Evolutionary conservation across 2,329 filamentous ascomycete genomes (phyloP).

Genomic region (Fonsecaea monophora): DNA sequence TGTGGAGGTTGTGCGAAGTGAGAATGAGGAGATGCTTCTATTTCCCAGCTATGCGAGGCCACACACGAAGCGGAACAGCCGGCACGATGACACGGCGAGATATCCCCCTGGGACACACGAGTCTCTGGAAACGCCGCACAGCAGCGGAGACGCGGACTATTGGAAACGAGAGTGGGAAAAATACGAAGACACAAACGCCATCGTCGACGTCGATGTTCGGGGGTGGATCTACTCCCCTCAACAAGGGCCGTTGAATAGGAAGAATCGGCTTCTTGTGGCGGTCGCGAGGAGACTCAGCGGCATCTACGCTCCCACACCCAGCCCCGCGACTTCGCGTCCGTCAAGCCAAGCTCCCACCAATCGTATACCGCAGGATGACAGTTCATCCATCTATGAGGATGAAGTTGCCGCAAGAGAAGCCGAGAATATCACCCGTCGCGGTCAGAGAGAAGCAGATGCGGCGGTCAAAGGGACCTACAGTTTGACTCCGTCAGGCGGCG

Average conservation of each 20-base stretch:
- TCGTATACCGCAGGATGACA: slow-evolving; percentile 50
- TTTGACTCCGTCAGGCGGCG: slow-evolving; percentile 51
- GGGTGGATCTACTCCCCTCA: slow-evolving; percentile 95
- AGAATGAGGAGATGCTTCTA: slow-evolving; percentile 89
- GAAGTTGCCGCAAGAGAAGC: slow-evolving; percentile 77
- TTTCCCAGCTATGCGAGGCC: slow-evolving; percentile 92
- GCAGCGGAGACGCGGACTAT: slow-evolving; percentile 70
- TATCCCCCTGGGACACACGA: slow-evolving; percentile 42
- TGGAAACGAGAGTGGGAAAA: slow-evolving; percentile 81
- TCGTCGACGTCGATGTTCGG: slow-evolving; percentile 92
- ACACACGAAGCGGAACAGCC: slow-evolving; percentile 62
- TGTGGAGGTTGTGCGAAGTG: slow-evolving; percentile 77
- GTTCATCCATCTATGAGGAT: slow-evolving; percentile 63
- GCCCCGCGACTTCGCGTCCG: slow-evolving; percentile 53
- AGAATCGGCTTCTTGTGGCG: slow-evolving; percentile 84
- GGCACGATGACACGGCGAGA: slow-evolving; percentile 40
- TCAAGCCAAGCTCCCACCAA: slow-evolving; percentile 51
- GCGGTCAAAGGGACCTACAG: slow-evolving; percentile 73
- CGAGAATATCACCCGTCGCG: slow-evolving; percentile 74
- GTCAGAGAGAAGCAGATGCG: slow-evolving; percentile 72
- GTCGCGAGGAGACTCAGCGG: slow-evolving; percentile 87
- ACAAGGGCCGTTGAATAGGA: slow-evolving; percentile 80
- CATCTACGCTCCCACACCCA: slow-evolving; percentile 69
- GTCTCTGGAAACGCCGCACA: slow-evolving; percentile 51
- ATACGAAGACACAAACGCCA: slow-evolving; percentile 79